Evolutionary conservation across 192 early-diverging fungal genomes (phyloP), one percentile per base, ranked within the genome.

Genomic region (Lunasporangiospora selenospora): DNA sequence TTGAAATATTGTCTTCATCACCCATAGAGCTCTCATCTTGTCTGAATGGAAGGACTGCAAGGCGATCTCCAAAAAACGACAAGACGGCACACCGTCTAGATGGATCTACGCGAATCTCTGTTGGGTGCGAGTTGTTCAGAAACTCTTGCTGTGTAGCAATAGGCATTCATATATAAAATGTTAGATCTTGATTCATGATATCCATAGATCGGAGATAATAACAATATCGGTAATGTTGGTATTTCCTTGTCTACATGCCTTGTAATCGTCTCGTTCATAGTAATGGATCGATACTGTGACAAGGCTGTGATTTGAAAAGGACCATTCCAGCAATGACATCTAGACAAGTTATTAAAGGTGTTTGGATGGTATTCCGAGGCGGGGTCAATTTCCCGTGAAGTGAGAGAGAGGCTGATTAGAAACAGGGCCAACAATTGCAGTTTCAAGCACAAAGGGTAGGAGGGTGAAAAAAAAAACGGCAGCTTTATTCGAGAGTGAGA

Each of bases 211-310:
- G n/a, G n/a, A n/a, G n/a, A n/a, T n/a, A n/a, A n/a, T n/a, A n/a
- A n/a, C n/a, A n/a, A n/a, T n/a, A n/a, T 16, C 19, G 41, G 1
- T 18, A 19, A 42, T 16, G 19, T 42, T 19, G 16, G 41, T 42
- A 16, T 18, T 18, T 16, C 1, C 16, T 23, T 48, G 13, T 4
- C 1, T 27, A 7, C 2, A 18, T 79, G 88, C 88, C 83, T 90
- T 90, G 51, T 93, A 88, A 54, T 91, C 88, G 44, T 97, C 97
- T 31, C 93, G 83, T 75, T 99, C 97, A 75, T 97, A 99, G 71
- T 91, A 95, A 78, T 99, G 97, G 18, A 99, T 89, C 10, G 95
- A 98, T 21, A 98, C 92, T 3, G 97, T 99, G 2, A 91, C 85
- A 52, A 97, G 81, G 31, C 80, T 78, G 51, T 94, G 86, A 8